Evolutionary conservation across 345 rosid species (phyloP), one percentile per base, ranked within the genome.

Genomic region (Alliaria petiolata): DNA sequence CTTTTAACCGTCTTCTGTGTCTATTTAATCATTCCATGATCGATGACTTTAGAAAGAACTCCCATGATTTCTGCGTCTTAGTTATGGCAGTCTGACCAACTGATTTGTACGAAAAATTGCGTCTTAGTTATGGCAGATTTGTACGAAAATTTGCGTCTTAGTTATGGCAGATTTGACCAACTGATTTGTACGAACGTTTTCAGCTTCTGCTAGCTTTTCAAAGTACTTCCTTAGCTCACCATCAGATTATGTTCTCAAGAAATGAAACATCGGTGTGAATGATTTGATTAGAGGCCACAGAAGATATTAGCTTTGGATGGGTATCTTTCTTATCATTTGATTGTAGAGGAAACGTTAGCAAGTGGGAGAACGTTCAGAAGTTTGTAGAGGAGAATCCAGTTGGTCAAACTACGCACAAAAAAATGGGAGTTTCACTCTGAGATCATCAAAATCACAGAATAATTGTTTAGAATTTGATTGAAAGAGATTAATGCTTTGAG

Each of bases 341-440:
- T 28, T 50, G 55, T 50, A 25, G 10, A 5, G 19, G 91, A 86
- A 81, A 67, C 70, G 42, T 63, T 93, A 81, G 86, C 88, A 3
- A 75, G 51, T 72, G 88, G 0, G 80, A 70, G 8, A 79, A 85
- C 40, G 85, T 87, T 71, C 89, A 67, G 54, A 81, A 84, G 59
- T 91, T 70, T 72, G 80, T 89, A 43, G 78, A 70, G 15, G 75
- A 82, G 71, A 84, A 91, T 76, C 91, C 90, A 52, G 83, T 85
- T 70, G 97, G 99, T 54, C 90, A 93, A 79, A 60, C 70, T 46
- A 62, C 85, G 22, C 65, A 80, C 36, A 75, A 83, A 12, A 72
- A 76, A 14, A n/a, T 90, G 92, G 88, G 72, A 74, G 45, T 87
- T 76, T 67, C 85, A 90, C 66, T 55, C 73, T 2, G 77, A 75